These are phyloP conservation scores for Fusarium sp. DNA, from an alignment of 2,329 filamentous ascomycete genomes.

Conservation along the genomic window DNA sequence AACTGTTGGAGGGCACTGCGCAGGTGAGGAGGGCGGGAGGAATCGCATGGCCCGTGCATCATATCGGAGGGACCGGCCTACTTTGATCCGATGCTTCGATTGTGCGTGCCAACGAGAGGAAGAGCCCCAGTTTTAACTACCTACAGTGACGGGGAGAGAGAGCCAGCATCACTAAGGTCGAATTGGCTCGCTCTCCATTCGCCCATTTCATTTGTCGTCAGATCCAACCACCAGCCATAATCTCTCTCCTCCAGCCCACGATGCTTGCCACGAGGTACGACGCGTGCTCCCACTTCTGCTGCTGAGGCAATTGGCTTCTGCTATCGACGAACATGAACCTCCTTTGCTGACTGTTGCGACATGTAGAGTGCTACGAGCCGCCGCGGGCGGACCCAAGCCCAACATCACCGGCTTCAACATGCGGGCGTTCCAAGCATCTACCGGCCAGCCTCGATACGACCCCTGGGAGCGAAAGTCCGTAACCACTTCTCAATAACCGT, in stretches of 20 bases:
- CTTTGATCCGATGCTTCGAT: constrained; percentile 43
- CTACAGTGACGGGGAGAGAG: constrained; percentile 19
- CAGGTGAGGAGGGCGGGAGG: constrained; percentile 38
- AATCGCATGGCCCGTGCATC: constrained; percentile 40
- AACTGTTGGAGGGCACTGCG: constrained; percentile 30
- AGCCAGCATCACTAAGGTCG: constrained; percentile 37
- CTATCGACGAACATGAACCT: constrained; percentile 7
- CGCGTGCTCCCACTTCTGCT: constrained; percentile 3
- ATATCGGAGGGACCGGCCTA: constrained; percentile 41
- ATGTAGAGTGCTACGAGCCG: constrained; percentile 63
- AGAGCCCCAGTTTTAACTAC: constrained; percentile 26
- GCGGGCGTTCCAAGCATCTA: constrained; percentile 79
- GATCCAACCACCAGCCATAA: constrained; percentile 45
- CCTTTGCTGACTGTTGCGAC: constrained; percentile 33
- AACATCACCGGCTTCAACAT: constrained; percentile 96
- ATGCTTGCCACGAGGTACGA: constrained; percentile 59
- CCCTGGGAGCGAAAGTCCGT: constrained; percentile 76
- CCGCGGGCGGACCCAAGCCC: constrained; percentile 66
- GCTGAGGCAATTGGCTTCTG: constrained; percentile 17
- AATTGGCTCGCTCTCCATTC: constrained; percentile 51
- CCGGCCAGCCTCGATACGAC: constrained; percentile 73
- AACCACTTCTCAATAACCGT: neutral
- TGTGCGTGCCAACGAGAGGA: no score
- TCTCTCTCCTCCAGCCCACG: constrained; percentile 46
- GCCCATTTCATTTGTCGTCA: constrained; percentile 49